These are phyloP conservation scores for Calonectria montana DNA, from an alignment of 2,329 filamentous ascomycete species.

Conservation along the genomic window DNA sequence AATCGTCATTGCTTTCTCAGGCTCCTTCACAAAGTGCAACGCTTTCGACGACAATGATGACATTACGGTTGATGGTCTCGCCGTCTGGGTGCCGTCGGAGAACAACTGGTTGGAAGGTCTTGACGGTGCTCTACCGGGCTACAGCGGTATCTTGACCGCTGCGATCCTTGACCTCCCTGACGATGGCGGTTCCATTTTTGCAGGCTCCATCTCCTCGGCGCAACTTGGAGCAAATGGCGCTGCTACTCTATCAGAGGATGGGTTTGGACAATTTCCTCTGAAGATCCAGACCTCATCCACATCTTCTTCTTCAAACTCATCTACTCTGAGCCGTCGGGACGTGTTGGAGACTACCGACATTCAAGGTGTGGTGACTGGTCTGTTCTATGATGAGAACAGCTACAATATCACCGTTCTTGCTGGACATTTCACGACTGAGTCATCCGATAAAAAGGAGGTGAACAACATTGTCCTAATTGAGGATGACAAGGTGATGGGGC, in stretches of 20 bases:
- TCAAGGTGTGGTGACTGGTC: slow-evolving; percentile 79
- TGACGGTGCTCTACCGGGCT: slow-evolving; percentile 69
- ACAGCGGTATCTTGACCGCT: slow-evolving; percentile 79
- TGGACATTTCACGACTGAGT: slow-evolving; percentile 83
- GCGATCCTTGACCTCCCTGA: slow-evolving; percentile 73
- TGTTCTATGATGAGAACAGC: slow-evolving; percentile 77
- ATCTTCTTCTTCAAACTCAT: slow-evolving; percentile 46
- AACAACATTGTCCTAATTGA: slow-evolving; percentile 88
- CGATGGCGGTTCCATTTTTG: slow-evolving; percentile 75
- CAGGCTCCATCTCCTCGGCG: slow-evolving; percentile 84
- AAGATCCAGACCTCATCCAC: slow-evolving; percentile 56
- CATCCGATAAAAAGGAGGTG: slow-evolving; percentile 75
- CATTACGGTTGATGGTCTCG: slow-evolving; percentile 78
- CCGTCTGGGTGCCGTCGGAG: slow-evolving; percentile 89
- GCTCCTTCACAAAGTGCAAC: slow-evolving; percentile 79
- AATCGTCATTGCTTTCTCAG: slow-evolving; percentile 81
- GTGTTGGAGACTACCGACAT: slow-evolving; percentile 54
- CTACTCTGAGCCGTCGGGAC: slow-evolving; percentile 60
- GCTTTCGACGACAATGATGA: slow-evolving; percentile 73
- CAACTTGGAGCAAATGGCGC: slow-evolving; percentile 79
- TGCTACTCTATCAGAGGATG: slow-evolving; percentile 69
- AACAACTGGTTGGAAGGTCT: slow-evolving; percentile 91
- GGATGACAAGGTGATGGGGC: slow-evolving; percentile 78
- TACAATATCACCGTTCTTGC: slow-evolving; percentile 89
- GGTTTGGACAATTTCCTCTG: slow-evolving; percentile 68